Base-by-base conservation (phyloP, 169 alveolate species). In the Plasmodium vivax region DNA sequence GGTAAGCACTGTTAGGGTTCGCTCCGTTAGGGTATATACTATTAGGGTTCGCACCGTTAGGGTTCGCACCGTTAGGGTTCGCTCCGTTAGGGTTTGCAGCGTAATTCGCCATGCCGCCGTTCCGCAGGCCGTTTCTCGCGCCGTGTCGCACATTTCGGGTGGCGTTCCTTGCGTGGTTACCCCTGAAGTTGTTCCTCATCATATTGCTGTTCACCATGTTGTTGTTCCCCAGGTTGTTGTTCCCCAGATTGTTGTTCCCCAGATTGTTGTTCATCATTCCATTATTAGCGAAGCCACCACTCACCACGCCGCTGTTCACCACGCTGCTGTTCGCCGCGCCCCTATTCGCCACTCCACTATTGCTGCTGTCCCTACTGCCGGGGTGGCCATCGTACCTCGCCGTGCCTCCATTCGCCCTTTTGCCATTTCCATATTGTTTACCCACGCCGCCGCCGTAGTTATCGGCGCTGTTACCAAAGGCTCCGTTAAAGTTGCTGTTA, bases 401-500 rank as follows among this genome's bases (percentile, higher is more conserved):
- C 27, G 38, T 72, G 32, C 45, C 62, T 32, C 56, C 81, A 85
- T 85, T 85, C 36, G 36, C 19, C 58, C 81, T 45, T 74, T 27
- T 84, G 2, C 68, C 51, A 71, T 84, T 68, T 71, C 38, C 82
- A 38, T 41, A 36, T 27, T 62, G 43, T 27, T 45, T 85, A 85
- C 41, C 23, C 41, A 45, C 27, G 58, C 62, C 51, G 51, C 14
- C 74, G 58, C 58, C 8, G 79, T 58, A 34, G 41, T 75, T 41
- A 38, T 85, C 81, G 36, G 54, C 27, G 27, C 32, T 23, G 51
- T 84, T 84, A 68, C 47, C 83, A 27, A n/a, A 5, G 41, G 10
- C 12, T 47, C 54, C 54, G 68, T 82, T 82, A 54, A 47, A 82
- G 68, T 54, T 85, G 58, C 23, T 85, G 81, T 85, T 75, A 62